Evolutionary conservation across 345 rosid species (phyloP).

Genomic region (Syzygium oleosum): DNA sequence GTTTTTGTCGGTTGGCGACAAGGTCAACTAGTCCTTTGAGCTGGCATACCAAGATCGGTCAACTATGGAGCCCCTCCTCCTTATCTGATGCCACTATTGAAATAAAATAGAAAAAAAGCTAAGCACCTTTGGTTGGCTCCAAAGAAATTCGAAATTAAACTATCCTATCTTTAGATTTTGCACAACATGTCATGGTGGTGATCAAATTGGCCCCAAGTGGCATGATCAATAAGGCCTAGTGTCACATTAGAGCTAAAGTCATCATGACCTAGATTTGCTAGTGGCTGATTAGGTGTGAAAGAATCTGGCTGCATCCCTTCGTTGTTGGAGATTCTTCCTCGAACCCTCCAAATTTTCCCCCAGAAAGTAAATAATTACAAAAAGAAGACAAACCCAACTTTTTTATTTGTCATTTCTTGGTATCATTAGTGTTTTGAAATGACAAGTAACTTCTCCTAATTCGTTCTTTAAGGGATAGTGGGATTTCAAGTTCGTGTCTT

Average conservation of each 20-base stretch:
- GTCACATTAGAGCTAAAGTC: not conserved
- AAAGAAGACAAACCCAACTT: not conserved
- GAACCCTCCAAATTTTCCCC: not conserved
- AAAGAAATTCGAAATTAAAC: not conserved
- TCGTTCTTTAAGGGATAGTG: not conserved
- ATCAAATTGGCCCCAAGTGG: not conserved
- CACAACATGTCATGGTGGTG: not conserved
- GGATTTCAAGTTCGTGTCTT: not conserved
- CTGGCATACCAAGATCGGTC: too few species aligned
- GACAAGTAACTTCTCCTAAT: not conserved
- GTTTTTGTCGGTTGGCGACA: not conserved
- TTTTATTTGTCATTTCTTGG: not conserved
- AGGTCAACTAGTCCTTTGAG: not conserved
- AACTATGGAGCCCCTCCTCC: too few species aligned
- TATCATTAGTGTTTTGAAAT: not conserved
- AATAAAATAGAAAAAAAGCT: not conserved
- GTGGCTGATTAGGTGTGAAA: not conserved
- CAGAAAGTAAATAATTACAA: not conserved
- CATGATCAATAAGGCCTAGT: not conserved
- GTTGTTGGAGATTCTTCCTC: slow-evolving; percentile 4
- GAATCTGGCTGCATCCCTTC: not conserved
- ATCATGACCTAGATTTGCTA: not conserved
- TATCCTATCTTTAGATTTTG: not conserved
- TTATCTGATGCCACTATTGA: too few species aligned
- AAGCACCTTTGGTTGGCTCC: not conserved